Base-by-base conservation (phyloP, 768 basidiomycete genomes). In the Rhodotorula babjevae region DNA sequence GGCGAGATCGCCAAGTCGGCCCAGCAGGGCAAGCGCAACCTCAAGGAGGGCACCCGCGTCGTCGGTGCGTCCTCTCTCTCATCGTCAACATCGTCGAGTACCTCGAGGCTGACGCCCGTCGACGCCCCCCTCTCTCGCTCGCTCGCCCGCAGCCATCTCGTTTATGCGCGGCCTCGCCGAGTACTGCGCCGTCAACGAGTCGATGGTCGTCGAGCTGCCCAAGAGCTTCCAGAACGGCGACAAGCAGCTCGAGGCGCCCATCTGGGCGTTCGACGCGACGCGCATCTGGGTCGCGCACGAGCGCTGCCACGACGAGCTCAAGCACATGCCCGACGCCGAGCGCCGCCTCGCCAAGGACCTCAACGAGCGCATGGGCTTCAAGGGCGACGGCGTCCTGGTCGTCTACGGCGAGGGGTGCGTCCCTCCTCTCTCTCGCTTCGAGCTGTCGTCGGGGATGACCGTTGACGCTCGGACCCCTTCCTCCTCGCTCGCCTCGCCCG, bases 371-470 rank as follows among this genome's bases (percentile, higher is more conserved):
- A n/a, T 71, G 33, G 64, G 60, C n/a, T 71, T 65, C 61, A 60
- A 63, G 29, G 65, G 65, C 33, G 53, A 59, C 7, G 70, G 70
- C 19, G 4, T 21, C 15, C 6, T 40, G 47, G 60, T 56, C 52
- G 65, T 71, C 53, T 71, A 67, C 56, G 70, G 70, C 36, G 55
- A 66, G 33, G 70, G 70, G 70, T 71, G n/a, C 55, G 70, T 59
- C 29, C 44, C 31, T 25, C 50, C 25, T 36, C 49, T 33, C 9
- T 40, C 29, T n/a, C 42, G 5, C 25, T 19, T n/a, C n/a, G n/a
- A n/a, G n/a, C n/a, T 14, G 49, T 21, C n/a, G 49, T 50, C 49
- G 9, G 9, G 7, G 25, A 53, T 63, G 61, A 57, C 27, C 46
- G 3, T 15, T 18, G 44, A 12, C 44, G 6, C 44, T 46, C 44